Conservation (phyloP, 768 basidiomycete species). For the Pleurotus giganteus region DNA sequence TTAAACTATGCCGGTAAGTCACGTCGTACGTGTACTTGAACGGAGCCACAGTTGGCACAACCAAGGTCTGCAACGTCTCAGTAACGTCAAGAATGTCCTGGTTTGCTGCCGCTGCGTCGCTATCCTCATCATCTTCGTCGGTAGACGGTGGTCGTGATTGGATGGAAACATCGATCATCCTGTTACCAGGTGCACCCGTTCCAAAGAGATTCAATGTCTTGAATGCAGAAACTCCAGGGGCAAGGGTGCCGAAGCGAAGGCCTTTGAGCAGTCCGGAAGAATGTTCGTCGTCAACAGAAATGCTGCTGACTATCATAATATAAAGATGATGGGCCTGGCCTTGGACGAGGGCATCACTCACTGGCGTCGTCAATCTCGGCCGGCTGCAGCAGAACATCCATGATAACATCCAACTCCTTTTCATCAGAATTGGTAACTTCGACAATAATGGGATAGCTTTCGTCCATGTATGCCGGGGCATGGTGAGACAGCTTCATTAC, state of each 20-base stretch:
- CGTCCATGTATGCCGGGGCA: conserved; percentile 75
- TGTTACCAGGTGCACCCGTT: conserved; percentile 63
- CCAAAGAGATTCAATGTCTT: conserved; percentile 67
- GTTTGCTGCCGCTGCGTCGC: conserved; percentile 18
- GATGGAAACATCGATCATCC: conserved; percentile 79
- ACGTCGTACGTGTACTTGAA: conserved; percentile 55
- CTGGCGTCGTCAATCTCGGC: conserved; percentile 72
- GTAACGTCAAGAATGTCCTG: conserved; percentile 32
- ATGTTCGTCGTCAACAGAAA: conserved; percentile 58
- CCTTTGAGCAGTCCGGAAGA: conserved; percentile 76
- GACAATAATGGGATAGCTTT: conserved; percentile 73
- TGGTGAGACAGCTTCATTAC: conserved; percentile 54
- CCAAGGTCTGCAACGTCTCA: conserved; percentile 67
- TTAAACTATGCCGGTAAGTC: conserved; percentile 45
- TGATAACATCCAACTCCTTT: conserved; percentile 59
- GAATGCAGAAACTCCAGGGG: conserved; percentile 51
- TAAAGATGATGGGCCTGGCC: neutral
- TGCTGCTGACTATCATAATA: conserved; percentile 49
- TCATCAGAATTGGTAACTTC: conserved; percentile 72
- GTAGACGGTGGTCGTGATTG: conserved; percentile 46
- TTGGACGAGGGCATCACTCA: conserved; percentile 30
- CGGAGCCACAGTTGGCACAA: conserved; percentile 64
- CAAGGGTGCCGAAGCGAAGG: conserved; percentile 60
- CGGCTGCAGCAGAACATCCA: conserved; percentile 82
- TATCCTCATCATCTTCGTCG: conserved; percentile 18